phyloP scores from a whole-genome alignment of 1,284 basidiomycete genomes.

The Apiotrichum sp. region DNA sequence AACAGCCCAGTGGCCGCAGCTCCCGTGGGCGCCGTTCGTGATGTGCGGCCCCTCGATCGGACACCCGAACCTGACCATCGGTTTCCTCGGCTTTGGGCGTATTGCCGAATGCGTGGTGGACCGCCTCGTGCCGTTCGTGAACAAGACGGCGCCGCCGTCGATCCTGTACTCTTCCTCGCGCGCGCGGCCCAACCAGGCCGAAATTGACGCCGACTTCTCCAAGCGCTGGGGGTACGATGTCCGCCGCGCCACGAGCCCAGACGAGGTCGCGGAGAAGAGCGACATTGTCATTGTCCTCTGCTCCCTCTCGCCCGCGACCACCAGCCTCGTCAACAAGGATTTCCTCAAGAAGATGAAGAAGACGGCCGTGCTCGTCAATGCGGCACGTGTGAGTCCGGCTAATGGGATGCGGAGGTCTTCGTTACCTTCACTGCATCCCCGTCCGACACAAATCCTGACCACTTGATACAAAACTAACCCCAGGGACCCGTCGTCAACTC shows the following conservation, averaged over 20 bases:
- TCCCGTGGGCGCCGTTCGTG: conserved; percentile 68
- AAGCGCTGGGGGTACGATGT: conserved; percentile 54
- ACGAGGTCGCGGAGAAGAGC: conserved; percentile 63
- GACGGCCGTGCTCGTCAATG: conserved; percentile 71
- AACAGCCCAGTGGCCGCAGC: conserved; percentile 54
- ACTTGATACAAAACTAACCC: too few relatives aligned
- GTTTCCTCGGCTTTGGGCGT: conserved; percentile 90
- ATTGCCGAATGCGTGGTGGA: conserved; percentile 74
- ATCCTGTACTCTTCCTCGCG: conserved; percentile 38
- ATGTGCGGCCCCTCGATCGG: conserved; percentile 49
- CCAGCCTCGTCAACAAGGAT: conserved; percentile 62
- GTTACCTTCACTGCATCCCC: neutral
- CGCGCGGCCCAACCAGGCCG: conserved; percentile 37
- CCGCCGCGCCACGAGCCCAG: conserved; percentile 55
- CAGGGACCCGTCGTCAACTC: conserved; percentile 72
- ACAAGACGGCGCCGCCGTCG: conserved; percentile 26
- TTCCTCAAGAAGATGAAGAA: conserved; percentile 81
- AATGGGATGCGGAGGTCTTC: too few relatives aligned
- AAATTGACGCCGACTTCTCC: conserved; percentile 55
- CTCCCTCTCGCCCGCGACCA: conserved; percentile 65
- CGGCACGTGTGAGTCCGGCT: conserved; percentile 57
- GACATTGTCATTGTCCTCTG: conserved; percentile 81
- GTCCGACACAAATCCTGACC: neutral
- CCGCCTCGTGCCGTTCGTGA: conserved; percentile 70
- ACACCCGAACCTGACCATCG: conserved; percentile 56